phyloP scores from a whole-genome alignment of 2,329 filamentous ascomycete genomes.

The Xylaria polymorpha region DNA sequence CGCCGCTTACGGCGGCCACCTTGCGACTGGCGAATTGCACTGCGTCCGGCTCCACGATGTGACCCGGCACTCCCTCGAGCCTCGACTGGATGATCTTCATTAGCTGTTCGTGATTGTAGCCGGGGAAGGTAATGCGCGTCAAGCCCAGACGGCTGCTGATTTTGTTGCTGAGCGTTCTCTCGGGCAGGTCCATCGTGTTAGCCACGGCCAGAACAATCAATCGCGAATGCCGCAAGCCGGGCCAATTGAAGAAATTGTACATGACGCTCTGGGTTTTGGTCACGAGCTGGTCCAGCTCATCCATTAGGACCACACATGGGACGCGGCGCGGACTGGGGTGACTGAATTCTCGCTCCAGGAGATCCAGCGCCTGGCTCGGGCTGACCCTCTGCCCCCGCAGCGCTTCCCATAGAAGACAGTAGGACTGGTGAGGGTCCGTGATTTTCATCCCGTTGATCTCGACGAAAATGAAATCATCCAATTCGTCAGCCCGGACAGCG shows the following conservation, averaged over 20 bases:
- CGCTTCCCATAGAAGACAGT: slow-evolving; percentile 94
- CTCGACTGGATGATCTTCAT: slow-evolving; percentile 98
- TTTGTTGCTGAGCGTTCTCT: slow-evolving; percentile 96
- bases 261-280: slow-evolving; percentile 99
- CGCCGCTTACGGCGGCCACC: slow-evolving; percentile 94
- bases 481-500: slow-evolving; percentile 87
- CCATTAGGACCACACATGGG: slow-evolving; percentile 97
- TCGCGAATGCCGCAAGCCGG: slow-evolving; percentile 86
- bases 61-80: slow-evolving; percentile 85
- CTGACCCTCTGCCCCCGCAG: slow-evolving; percentile 93
- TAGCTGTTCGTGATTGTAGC: slow-evolving; percentile 95
- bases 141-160: slow-evolving; percentile 92
- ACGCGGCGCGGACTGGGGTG: slow-evolving; percentile 90
- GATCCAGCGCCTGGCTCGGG: slow-evolving; percentile 88
- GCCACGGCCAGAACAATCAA: slow-evolving; percentile 97
- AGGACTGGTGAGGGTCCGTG: slow-evolving; percentile 96
- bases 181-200: slow-evolving; percentile 98
- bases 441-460: slow-evolving; percentile 99
- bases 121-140: slow-evolving; percentile 95
- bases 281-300: slow-evolving; percentile 96
- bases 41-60: slow-evolving; percentile 91
- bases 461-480: slow-evolving; percentile 98
- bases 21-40: slow-evolving; percentile 97
- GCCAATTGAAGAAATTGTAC: slow-evolving; percentile 99
- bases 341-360: slow-evolving; percentile 92